Conservation (phyloP, 1,284 basidiomycete species). For the Cryptococcus sp. region DNA sequence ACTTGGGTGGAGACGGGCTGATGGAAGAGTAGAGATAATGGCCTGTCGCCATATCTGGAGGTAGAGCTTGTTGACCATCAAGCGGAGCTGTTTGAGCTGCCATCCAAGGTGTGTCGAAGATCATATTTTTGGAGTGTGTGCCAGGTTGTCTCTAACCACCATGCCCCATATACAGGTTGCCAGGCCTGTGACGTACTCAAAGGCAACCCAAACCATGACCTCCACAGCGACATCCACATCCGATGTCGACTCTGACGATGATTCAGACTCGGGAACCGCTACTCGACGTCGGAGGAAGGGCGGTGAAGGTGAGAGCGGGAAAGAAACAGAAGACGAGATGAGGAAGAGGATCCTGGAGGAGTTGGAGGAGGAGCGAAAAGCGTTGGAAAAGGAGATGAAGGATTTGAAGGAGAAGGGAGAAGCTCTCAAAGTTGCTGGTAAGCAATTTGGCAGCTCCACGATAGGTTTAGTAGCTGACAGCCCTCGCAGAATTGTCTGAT, state of each 20-base stretch:
- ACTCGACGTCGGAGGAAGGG: slow-evolving; percentile 6
- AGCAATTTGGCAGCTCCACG: not conserved
- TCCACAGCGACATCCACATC: slow-evolving; percentile 30
- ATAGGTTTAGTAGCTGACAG: not conserved
- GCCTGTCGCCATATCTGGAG: slow-evolving; percentile 57
- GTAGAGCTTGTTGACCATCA: slow-evolving; percentile 80
- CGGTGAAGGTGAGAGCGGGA: slow-evolving; percentile 36
- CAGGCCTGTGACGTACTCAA: slow-evolving; percentile 74
- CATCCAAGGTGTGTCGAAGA: slow-evolving; percentile 62
- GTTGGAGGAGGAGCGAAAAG: slow-evolving; percentile 60
- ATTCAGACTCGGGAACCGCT: slow-evolving; percentile 51
- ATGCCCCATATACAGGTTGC: not conserved
- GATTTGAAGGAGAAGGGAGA: slow-evolving; percentile 72
- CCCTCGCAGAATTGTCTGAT: slow-evolving; percentile 66
- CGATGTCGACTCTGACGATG: slow-evolving; percentile 20
- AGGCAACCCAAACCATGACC: slow-evolving; percentile 74
- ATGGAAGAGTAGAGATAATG: slow-evolving; percentile 50
- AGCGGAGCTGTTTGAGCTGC: slow-evolving; percentile 83
- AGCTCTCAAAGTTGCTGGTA: slow-evolving; percentile 56
- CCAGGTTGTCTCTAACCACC: not conserved
- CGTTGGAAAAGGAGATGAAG: slow-evolving; percentile 70
- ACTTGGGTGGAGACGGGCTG: slow-evolving; percentile 4
- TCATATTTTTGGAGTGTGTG: not conserved
- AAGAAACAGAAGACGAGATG: slow-evolving; percentile 66
- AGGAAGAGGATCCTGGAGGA: slow-evolving; percentile 61